Conservation (phyloP, 2,329 filamentous ascomycete genomes). For the Calonectria fujianensis region DNA sequence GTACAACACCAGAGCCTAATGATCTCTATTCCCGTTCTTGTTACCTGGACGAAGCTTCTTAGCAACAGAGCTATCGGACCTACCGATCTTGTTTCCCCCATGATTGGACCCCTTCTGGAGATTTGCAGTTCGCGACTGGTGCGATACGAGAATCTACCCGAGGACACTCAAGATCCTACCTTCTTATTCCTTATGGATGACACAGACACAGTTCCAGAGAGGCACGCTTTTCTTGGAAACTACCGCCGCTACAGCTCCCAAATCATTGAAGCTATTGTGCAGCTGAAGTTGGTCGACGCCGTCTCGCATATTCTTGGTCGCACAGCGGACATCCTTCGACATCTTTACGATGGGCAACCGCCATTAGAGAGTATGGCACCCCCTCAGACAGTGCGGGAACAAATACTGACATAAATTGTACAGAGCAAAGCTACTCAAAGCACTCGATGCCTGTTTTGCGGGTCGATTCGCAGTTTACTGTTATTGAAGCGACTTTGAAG, state of each 20-base stretch:
- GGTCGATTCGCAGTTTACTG: conserved; percentile 91
- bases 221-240: conserved; percentile 96
- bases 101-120: conserved; percentile 86
- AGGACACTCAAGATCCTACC: conserved; percentile 87
- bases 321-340: conserved; percentile 83
- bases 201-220: conserved; percentile 94
- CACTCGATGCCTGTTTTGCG: conserved; percentile 83
- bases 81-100: conserved; percentile 75
- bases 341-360: conserved; percentile 83
- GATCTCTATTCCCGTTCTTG: conserved; percentile 93
- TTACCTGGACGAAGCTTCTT: conserved; percentile 91
- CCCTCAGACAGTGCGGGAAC: not conserved
- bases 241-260: conserved; percentile 93
- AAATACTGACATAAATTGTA: conserved; percentile 10
- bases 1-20: conserved; percentile 91
- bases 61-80: conserved; percentile 80
- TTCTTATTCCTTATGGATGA: conserved; percentile 92
- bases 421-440: conserved; percentile 78
- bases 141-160: conserved; percentile 89
- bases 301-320: conserved; percentile 90
- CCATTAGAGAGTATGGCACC: conserved; percentile 76
- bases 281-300: conserved; percentile 87
- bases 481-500: conserved; percentile 91
- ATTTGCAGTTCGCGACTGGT: conserved; percentile 89
- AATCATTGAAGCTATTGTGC: conserved; percentile 90